Evolutionary conservation across 257 asterid genomes (phyloP), one percentile per base, ranked within the genome.

Genomic region (Solanum medicagineum): DNA sequence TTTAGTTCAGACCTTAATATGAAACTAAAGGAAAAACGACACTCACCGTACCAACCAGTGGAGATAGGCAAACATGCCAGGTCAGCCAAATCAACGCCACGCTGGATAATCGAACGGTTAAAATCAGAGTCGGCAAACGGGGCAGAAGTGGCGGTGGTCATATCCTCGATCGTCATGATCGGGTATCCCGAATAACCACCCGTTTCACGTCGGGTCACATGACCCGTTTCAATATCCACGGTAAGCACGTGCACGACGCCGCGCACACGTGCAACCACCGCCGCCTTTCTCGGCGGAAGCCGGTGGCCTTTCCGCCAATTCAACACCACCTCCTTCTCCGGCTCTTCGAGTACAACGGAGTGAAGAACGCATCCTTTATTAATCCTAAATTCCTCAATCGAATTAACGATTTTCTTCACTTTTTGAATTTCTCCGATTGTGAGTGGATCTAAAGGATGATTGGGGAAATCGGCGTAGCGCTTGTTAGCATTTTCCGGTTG

Each of bases 391-490:
- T 86, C 77, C 13, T 70, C 77, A 32, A 91, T 88, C 11, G 87
- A 85, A 36, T 81, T 86, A 22, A 93, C 70, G 75, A 87, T 81
- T 8, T 62, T 75, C 9, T 89, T 90, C 10, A 93, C 94, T 32
- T 60, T 87, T 80, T 86, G 90, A 32, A 93, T 79, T 85, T 96
- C 99, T 1, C 89, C 20, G 3, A 95, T 54, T 22, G 98, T 94
- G 44, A 96, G 93, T 6, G 99, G 99, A 86, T 96, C 99, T 26
- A 96, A 93, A 1, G 99, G 99, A 92, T 96, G 98, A 89, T 57
- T 93, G 10, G 99, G 97, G 57, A 91, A 90, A 89, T 75, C 92
- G 24, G 60, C 55, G 10, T 91, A 91, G 89, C 86, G 92, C 87
- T 85, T 92, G 40, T 84, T 70, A 3, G 87, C 84, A 84, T 29